phyloP scores from a whole-genome alignment of 306 rosid genomes.

The Castanea sativa region DNA sequence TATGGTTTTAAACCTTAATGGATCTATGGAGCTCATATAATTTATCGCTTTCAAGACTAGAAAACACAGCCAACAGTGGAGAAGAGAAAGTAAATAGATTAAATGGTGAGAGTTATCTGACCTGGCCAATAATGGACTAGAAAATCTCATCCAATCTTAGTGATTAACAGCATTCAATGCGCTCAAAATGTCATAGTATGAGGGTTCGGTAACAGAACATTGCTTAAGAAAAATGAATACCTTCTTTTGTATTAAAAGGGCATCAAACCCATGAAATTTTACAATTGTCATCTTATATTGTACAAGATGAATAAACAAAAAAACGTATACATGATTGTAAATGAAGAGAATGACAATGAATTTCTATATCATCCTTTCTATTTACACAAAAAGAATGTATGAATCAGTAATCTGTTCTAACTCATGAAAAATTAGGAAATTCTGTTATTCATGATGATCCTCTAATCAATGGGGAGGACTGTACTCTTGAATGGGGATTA shows the following conservation, averaged over 20 bases:
- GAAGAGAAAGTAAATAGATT: neutral
- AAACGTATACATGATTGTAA: slow-evolving; percentile 34
- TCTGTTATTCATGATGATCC: slow-evolving; percentile 40
- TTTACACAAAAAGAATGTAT: slow-evolving; percentile 55
- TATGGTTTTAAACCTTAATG: neutral
- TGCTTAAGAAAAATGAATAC: slow-evolving; percentile 12
- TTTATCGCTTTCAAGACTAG: neutral
- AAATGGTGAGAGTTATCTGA: neutral
- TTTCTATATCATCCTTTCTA: slow-evolving; percentile 44
- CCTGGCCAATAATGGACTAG: neutral
- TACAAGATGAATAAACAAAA: slow-evolving; percentile 41
- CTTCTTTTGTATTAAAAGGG: slow-evolving; percentile 35
- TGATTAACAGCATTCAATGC: too few species aligned
- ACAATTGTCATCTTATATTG: slow-evolving; percentile 37
- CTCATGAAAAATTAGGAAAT: slow-evolving; percentile 29
- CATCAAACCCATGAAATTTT: slow-evolving; percentile 35
- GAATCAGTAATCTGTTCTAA: slow-evolving; percentile 30
- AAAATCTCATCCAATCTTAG: neutral
- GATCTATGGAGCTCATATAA: neutral
- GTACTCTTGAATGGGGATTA: slow-evolving; percentile 27
- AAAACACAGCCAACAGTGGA: neutral
- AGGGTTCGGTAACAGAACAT: neutral
- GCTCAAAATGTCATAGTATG: too few species aligned
- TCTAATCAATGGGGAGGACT: slow-evolving; percentile 43
- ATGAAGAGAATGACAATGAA: slow-evolving; percentile 42